These are phyloP conservation scores for Solanum medicagineum DNA, from an alignment of 257 asterid species.

Conservation along the genomic window DNA sequence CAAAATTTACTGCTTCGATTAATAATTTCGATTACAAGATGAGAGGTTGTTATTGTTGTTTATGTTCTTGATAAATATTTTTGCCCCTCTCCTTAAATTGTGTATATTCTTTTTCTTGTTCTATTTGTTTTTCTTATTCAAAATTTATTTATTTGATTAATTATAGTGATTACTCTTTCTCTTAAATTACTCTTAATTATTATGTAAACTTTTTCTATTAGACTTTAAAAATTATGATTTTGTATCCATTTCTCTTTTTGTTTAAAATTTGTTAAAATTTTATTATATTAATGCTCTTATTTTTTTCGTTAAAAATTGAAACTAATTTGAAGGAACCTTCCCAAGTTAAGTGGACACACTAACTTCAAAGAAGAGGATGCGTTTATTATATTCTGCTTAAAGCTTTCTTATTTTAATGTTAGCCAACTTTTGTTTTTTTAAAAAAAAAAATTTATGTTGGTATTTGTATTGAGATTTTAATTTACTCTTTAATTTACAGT, in stretches of 20 bases:
- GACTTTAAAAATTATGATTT: neutral
- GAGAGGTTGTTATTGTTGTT: neutral
- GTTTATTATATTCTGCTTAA: neutral
- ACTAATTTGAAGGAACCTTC: neutral
- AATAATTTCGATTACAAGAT: too few species aligned
- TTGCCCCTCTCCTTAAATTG: neutral
- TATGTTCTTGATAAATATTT: neutral
- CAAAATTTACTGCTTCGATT: neutral
- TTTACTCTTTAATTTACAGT: too few species aligned
- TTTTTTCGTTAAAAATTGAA: neutral
- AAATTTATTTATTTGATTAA: neutral
- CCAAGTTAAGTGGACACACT: neutral
- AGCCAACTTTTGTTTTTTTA: neutral
- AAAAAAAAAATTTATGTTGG: too few species aligned
- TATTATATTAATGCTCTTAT: neutral
- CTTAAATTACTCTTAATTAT: too few species aligned
- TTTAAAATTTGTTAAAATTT: neutral
- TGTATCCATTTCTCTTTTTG: neutral
- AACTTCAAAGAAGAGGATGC: neutral
- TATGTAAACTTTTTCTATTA: neutral
- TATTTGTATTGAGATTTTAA: neutral
- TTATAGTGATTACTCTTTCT: neutral
- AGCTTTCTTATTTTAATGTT: neutral
- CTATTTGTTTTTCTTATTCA: neutral
- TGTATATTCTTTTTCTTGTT: neutral